Conservation (phyloP, 306 rosid species). For the Cucurbita ficifolia region DNA sequence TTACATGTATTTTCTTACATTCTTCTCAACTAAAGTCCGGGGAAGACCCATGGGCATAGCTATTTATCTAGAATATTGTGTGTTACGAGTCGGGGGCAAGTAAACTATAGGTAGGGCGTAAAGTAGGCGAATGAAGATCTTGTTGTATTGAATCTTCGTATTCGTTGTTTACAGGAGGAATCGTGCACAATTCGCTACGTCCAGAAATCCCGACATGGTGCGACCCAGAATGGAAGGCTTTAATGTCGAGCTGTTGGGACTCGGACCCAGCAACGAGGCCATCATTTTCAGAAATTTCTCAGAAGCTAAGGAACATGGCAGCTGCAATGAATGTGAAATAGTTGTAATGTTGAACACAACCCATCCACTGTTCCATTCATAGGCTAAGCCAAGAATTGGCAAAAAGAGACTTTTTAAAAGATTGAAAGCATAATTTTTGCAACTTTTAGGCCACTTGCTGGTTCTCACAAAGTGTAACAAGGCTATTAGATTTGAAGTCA, state of each 20-base stretch:
- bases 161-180: constrained; percentile 55
- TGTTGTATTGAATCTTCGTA: neutral
- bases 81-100: neutral
- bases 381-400: constrained; percentile 24
- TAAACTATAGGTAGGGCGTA: too few species aligned
- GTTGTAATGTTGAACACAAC: constrained; percentile 14
- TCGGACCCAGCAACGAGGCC: constrained; percentile 74
- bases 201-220: constrained; percentile 95
- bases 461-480: constrained; percentile 28
- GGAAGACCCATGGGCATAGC: too few species aligned
- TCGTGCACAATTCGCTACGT: constrained; percentile 73
- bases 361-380: constrained; percentile 14
- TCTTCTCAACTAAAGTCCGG: too few species aligned
- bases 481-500: constrained; percentile 27
- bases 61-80: neutral
- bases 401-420: constrained; percentile 10
- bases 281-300: constrained; percentile 88
- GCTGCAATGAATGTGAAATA: constrained; percentile 84
- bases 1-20: too few species aligned
- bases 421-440: constrained; percentile 29
- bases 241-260: constrained; percentile 95
- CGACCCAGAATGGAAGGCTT: constrained; percentile 97
- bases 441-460: constrained; percentile 16
- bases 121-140: neutral
- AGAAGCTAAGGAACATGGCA: constrained; percentile 94